phyloP scores from a whole-genome alignment of 1,139 yeast genomes.

The Blastobotrys raffinosifermentans region DNA sequence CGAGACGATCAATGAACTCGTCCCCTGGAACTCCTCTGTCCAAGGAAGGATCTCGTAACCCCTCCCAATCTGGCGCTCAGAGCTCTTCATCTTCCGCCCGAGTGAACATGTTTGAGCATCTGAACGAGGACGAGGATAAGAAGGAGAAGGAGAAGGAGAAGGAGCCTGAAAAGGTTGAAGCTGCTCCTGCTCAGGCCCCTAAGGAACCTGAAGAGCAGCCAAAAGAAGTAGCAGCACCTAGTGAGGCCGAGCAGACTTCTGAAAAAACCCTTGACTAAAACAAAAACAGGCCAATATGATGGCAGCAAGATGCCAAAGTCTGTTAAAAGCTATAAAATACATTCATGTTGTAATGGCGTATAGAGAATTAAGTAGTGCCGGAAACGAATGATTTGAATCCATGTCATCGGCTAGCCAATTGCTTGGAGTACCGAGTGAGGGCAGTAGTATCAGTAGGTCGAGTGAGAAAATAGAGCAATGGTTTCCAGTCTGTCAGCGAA shows the following conservation, averaged over 20 bases:
- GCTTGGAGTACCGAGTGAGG: conserved; percentile 5
- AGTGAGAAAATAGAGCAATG: conserved; percentile 9
- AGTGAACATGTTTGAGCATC: conserved; percentile 28
- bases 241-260: neutral
- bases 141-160: conserved; percentile 12
- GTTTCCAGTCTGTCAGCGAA: neutral
- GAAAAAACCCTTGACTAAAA: too few relatives aligned
- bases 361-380: too few relatives aligned
- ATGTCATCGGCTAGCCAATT: too few relatives aligned
- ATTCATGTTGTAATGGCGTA: too few relatives aligned
- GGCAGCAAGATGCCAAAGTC: too few relatives aligned
- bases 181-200: conserved; percentile 7
- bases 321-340: too few relatives aligned
- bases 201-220: conserved; percentile 3
- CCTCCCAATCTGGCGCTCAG: conserved; percentile 10
- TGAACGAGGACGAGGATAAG: conserved; percentile 24
- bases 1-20: conserved; percentile 17
- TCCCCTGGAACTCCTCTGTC: conserved; percentile 28
- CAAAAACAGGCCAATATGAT: too few relatives aligned
- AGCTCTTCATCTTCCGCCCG: conserved; percentile 15
- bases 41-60: conserved; percentile 21
- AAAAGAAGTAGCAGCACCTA: conserved; percentile 2
- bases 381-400: too few relatives aligned
- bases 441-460: conserved; percentile 10
- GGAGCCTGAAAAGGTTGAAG: conserved; percentile 8